Evolutionary conservation across 2,329 filamentous ascomycete species (phyloP), one percentile per base, ranked within the genome.

Genomic region (Helicocarpus griseus): DNA sequence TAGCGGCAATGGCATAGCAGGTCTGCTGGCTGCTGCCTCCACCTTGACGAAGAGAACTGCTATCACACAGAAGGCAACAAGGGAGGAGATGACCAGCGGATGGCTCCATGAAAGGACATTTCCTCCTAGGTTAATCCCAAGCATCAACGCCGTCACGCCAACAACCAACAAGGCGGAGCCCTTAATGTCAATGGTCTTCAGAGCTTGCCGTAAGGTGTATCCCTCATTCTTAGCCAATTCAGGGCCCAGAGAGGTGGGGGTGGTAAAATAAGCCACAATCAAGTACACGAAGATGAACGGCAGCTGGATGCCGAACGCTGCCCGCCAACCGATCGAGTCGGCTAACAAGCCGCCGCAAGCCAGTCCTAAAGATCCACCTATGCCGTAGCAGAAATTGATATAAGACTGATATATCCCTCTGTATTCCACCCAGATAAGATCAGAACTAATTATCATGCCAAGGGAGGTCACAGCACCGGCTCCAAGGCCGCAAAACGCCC

Each of bases 391-490:
- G 7, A 71, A 56, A 24, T 72, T 72, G 48, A 71, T 61, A 46
- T 70, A 70, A 1, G 69, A 71, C 54, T 72, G 69, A 51, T 71
- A 72, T 45, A 70, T 60, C 1, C 68, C 69, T 24, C 69, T 65
- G 50, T 74, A 83, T 71, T 87, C 81, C 50, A 89, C 82, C 3
- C 81, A 83, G n/a, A 89, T 83, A 44, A 88, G 68, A 63, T 89
- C 86, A 58, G 83, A 85, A 11, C 64, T 66, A 1, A 71, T 59
- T 58, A 89, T 86, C 26, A 73, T 77, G 3, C 76, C 81, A 65
- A 86, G 69, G 1, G 82, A 79, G 62, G 86, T 77, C 43, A 85
- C 77, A 0, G 84, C 86, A 0, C 86, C 87, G 0, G 85, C 86
- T 4, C 85, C 86, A 1, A 90, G 66, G 0, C 86, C 86, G 58